Conservation (phyloP, 208 protist species). For the Crithidia acanthocephali region DNA sequence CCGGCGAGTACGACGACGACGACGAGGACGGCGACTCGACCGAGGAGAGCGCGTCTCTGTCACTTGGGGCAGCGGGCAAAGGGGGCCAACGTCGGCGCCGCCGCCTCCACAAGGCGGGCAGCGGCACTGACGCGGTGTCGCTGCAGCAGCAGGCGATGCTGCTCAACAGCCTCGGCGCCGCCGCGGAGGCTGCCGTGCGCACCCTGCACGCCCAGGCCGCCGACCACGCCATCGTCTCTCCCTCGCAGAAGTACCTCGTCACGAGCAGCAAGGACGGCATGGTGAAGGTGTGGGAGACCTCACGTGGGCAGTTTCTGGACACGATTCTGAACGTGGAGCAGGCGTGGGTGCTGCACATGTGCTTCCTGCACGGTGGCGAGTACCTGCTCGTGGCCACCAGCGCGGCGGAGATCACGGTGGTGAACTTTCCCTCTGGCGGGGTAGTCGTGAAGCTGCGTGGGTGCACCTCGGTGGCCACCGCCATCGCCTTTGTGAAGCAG, state of each 20-base stretch:
- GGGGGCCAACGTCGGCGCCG: slow-evolving; percentile 14
- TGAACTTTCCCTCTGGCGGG: slow-evolving; percentile 65
- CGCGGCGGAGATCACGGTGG: slow-evolving; percentile 82
- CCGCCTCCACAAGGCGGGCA: slow-evolving; percentile 7
- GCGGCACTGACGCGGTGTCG: slow-evolving; percentile 19
- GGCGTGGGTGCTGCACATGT: slow-evolving; percentile 79
- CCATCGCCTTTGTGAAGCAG: slow-evolving; percentile 59
- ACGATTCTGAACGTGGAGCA: slow-evolving; percentile 76
- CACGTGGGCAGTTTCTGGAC: slow-evolving; percentile 53
- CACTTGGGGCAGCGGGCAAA: slow-evolving; percentile 7
- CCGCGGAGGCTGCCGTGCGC: slow-evolving; percentile 54
- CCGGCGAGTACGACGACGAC: slow-evolving; percentile 4
- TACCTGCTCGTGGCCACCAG: slow-evolving; percentile 81
- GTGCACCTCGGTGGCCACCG: slow-evolving; percentile 64
- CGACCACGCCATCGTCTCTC: slow-evolving; percentile 64
- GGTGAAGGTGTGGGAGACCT: slow-evolving; percentile 78
- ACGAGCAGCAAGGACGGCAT: slow-evolving; percentile 82
- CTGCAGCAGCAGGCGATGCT: slow-evolving; percentile 22
- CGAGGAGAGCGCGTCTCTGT: not conserved
- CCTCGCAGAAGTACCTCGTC: slow-evolving; percentile 45
- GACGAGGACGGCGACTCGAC: slow-evolving; percentile 34
- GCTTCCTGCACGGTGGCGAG: slow-evolving; percentile 68
- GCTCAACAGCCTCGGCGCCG: slow-evolving; percentile 28
- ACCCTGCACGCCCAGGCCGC: slow-evolving; percentile 62
- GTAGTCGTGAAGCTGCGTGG: slow-evolving; percentile 82